Conservation (phyloP, 1,139 yeast genomes). For the Candida smagusa region DNA sequence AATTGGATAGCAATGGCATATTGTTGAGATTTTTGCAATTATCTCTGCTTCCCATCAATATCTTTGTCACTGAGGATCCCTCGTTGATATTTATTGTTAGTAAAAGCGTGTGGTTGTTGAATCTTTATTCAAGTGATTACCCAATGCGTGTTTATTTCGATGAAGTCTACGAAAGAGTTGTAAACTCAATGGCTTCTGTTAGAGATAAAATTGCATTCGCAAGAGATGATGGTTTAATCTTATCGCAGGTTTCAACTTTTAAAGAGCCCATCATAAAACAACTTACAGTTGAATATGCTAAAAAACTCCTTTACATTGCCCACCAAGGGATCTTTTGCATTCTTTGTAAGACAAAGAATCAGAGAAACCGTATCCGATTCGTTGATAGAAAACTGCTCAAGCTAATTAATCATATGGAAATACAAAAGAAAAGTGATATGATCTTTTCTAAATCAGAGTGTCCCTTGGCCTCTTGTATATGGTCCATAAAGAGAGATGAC, state of each 20-base stretch:
- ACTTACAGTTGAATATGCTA: slow-evolving; percentile 36
- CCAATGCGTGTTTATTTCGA: slow-evolving; percentile 45
- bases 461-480: slow-evolving; percentile 34
- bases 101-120: slow-evolving; percentile 43
- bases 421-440: slow-evolving; percentile 15
- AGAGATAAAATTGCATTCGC: slow-evolving; percentile 30
- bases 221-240: slow-evolving; percentile 50
- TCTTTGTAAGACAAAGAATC: slow-evolving; percentile 30
- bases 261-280: slow-evolving; percentile 29
- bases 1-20: not conserved
- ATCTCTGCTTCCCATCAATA: slow-evolving; percentile 16
- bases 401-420: slow-evolving; percentile 8
- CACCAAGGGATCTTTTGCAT: slow-evolving; percentile 31
- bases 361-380: slow-evolving; percentile 24
- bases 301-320: slow-evolving; percentile 15
- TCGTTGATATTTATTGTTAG: slow-evolving; percentile 28
- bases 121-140: slow-evolving; percentile 24
- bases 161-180: slow-evolving; percentile 25
- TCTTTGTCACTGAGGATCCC: slow-evolving; percentile 11
- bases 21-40: slow-evolving; percentile 13
- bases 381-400: slow-evolving; percentile 32
- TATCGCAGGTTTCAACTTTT: slow-evolving; percentile 28
- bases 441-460: slow-evolving; percentile 32
- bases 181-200: slow-evolving; percentile 5
- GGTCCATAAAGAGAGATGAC: slow-evolving; percentile 34